Evolutionary conservation across 225 moss, liverwort and hornwort species (phyloP), one percentile per base, ranked within the genome.

Genomic region (Physcomitrellopsis africana): DNA sequence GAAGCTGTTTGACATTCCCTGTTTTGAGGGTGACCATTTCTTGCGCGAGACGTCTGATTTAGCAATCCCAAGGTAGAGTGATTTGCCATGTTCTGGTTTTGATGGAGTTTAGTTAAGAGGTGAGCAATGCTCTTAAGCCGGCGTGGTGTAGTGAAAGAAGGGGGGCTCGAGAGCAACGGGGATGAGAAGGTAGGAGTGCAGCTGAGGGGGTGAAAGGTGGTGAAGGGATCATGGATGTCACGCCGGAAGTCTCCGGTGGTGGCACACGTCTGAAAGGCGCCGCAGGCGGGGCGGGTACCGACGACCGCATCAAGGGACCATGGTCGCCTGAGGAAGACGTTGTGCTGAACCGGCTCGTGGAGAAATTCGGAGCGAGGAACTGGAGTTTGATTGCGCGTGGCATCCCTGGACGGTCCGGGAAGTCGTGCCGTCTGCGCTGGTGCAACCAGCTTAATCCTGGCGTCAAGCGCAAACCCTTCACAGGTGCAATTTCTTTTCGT

Each of bases 391-490:
- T 92, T 75, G 92, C 90, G 11, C 82, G 90, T 20, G 88, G 86
- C 72, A 92, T 92, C 37, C 88, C 90, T 10, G 90, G 92, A 10
- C 92, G 88, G 37, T 92, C 92, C 7, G 90, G 92, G 57, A 92
- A 92, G 76, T 90, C 90, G 22, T 92, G 90, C 62, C 86, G 92
- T 48, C 78, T 92, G 41, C 88, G 92, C 10, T 92, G 92, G 92
- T 92, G 92, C 79, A 92, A 92, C 79, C 92, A 92, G 85, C 92
- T 92, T 72, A 92, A 92, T 67, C 92, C 92, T 16, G 86, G 88
- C 32, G 90, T 92, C 66, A 92, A 92, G 70, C 90, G 92, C 81
- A 92, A 92, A 66, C 92, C 92, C 63, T 92, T 92, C 81, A 90
- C 84, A 53, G 88, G 90, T 92, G 7, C 32, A 37, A 37, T 37